Base-by-base conservation (phyloP, 2,329 filamentous ascomycete species). In the Aspergillus neotritici region DNA sequence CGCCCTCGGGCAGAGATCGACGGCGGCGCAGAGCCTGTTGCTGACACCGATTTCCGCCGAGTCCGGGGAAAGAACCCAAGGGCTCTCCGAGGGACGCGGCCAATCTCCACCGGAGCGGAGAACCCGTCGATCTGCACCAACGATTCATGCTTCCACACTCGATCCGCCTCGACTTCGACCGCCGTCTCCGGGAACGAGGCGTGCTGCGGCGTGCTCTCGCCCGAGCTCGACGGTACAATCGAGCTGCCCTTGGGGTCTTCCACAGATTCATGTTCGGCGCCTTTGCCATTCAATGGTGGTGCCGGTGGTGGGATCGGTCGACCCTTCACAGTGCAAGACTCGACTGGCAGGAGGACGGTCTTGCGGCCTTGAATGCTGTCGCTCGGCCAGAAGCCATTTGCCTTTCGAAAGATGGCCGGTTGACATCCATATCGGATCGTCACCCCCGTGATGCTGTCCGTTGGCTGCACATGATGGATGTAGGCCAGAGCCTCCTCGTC, bases 341-440 rank as follows among this genome's bases (percentile, higher is more conserved):
- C 90, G 4, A 97, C 87, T 0, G 93, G 93, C 40, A 98, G 71
- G 7, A 90, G 77, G 12, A 98, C 76, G 51, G 80, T 83, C 57
- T 87, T 87, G 46, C 90, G 82, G 37, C 83, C 80, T 63, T 96
- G 91, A 30, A 97, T 84, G 50, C 82, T 88, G 61, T 97, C 93
- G 51, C 89, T 87, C 5, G 89, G 87, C 93, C 93, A 98, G 58
- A 98, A 82, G 9, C 93, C 82, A 63, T 98, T 98, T 31, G 88
- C 83, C 62, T 87, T 93, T 46, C 87, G 79, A 52, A 98, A 83
- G 2, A 85, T 78, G 37, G 90, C 84, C 43, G 89, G 82, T 50
- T 86, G 80, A 63, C 91, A 97, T 56, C 87, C 84, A 66, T 94
- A 98, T 56, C 84, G 86, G 52, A 98, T 83, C 40, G 93, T 85